These are phyloP conservation scores for Kodamaea fungicola DNA, from an alignment of 1,139 yeast species.

Conservation along the genomic window DNA sequence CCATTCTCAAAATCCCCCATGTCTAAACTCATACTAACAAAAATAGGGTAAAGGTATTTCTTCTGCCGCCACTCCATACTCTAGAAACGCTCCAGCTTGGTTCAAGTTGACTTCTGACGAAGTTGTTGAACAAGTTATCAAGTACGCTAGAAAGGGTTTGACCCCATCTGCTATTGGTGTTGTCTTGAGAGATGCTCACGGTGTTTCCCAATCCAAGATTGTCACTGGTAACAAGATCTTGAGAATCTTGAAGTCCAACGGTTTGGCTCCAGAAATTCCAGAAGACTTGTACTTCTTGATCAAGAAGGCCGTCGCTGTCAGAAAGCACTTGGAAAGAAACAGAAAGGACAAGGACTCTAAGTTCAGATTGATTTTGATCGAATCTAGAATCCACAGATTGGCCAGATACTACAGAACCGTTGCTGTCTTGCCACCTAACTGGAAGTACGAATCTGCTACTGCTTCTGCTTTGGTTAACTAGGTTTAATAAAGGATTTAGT, in stretches of 20 bases:
- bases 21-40: conserved; percentile 30
- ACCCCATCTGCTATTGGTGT: conserved; percentile 99
- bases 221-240: conserved; percentile 99
- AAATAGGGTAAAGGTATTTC: conserved; percentile 97
- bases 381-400: conserved; percentile 99
- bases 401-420: conserved; percentile 99
- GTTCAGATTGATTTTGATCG: conserved; percentile 99
- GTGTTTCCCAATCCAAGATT: conserved; percentile 96
- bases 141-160: conserved; percentile 99
- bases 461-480: conserved; percentile 99
- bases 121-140: conserved; percentile 96
- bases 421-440: conserved; percentile 98
- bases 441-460: conserved; percentile 99
- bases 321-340: conserved; percentile 99
- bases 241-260: conserved; percentile 98
- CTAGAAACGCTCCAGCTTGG: conserved; percentile 99
- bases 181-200: conserved; percentile 99
- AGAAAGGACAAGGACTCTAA: conserved; percentile 99
- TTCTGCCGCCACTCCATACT: conserved; percentile 98
- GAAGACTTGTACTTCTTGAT: conserved; percentile 99
- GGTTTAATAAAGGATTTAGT: conserved; percentile 18
- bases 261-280: conserved; percentile 99
- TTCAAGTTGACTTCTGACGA: conserved; percentile 95
- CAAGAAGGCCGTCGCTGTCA: conserved; percentile 99
- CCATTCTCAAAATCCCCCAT: too few species aligned